These are phyloP conservation scores for Nemophila menziesii DNA, from an alignment of 257 asterid genomes.

Conservation along the genomic window DNA sequence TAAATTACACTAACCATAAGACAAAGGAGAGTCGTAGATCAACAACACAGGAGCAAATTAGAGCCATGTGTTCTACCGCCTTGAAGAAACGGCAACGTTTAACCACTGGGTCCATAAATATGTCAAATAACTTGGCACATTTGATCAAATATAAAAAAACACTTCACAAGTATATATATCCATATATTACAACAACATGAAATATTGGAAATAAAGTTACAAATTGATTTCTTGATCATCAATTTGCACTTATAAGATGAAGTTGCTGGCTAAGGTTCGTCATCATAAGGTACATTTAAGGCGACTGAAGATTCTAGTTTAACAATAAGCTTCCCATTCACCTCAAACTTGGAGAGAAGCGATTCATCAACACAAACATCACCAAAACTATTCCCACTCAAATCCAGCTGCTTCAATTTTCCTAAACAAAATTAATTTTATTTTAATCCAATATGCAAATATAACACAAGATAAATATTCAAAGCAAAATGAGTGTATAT, in stretches of 20 bases:
- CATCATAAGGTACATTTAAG: slow-evolving; percentile 42
- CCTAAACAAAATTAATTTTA: slow-evolving; percentile 33
- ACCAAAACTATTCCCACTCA: slow-evolving; percentile 47
- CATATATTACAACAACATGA: background rate
- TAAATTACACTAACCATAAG: too few species aligned
- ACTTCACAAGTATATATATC: too few species aligned
- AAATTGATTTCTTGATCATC: too few species aligned
- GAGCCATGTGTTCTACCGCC: too few species aligned
- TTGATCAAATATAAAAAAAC: too few species aligned
- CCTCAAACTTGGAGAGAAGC: slow-evolving; percentile 32
- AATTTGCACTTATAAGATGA: too few species aligned
- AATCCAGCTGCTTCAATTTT: slow-evolving; percentile 63
- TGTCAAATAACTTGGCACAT: too few species aligned
- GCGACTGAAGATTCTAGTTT: slow-evolving; percentile 24
- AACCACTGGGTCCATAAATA: too few species aligned
- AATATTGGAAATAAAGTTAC: too few species aligned
- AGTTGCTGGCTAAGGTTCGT: slow-evolving; percentile 46
- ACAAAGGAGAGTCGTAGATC: too few species aligned
- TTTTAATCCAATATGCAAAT: background rate
- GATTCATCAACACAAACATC: slow-evolving; percentile 25
- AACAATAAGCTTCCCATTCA: slow-evolving; percentile 27
- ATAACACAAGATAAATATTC: background rate
- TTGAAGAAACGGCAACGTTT: too few species aligned
- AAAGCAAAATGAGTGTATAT: slow-evolving; percentile 1
- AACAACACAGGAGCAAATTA: too few species aligned